These are phyloP conservation scores for Beauveria rudraprayagi DNA, from an alignment of 2,329 filamentous ascomycete species.

Conservation along the genomic window DNA sequence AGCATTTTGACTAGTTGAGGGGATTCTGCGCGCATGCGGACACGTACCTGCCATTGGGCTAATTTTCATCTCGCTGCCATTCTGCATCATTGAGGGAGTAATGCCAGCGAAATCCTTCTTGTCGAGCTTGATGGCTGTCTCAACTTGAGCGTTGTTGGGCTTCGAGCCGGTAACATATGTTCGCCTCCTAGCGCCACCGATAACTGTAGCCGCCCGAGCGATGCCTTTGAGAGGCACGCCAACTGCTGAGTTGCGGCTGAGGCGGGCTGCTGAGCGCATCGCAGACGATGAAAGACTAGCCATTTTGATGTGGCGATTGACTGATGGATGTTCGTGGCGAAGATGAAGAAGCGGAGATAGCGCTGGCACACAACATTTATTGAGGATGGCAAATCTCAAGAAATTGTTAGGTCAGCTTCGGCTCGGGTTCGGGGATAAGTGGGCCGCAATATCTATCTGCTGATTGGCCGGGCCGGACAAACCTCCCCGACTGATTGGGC, in stretches of 20 bases:
- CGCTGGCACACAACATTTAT: constrained; percentile 6
- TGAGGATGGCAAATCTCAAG: constrained; percentile 11
- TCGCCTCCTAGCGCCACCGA: constrained; percentile 34
- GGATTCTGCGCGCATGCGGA: not conserved
- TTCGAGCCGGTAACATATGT: constrained; percentile 80
- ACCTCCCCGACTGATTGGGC: not conserved
- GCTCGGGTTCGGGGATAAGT: constrained; percentile 14
- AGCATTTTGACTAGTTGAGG: constrained; percentile 6
- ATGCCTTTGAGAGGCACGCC: constrained; percentile 24
- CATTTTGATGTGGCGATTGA: constrained; percentile 36
- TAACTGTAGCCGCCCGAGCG: constrained; percentile 23
- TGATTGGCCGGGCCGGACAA: constrained; percentile 3
- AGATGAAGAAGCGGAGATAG: constrained; percentile 5
- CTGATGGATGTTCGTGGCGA: constrained; percentile 10
- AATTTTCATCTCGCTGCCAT: constrained; percentile 48
- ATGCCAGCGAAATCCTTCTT: constrained; percentile 70
- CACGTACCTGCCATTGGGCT: constrained; percentile 60
- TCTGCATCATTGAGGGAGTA: constrained; percentile 24
- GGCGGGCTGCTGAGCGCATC: constrained; percentile 66
- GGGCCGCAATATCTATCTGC: not conserved
- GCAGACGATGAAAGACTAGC: constrained; percentile 58
- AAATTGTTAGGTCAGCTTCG: constrained; percentile 14
- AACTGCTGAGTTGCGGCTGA: constrained; percentile 36
- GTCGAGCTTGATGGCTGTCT: constrained; percentile 78
- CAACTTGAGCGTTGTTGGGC: constrained; percentile 72